Base-by-base conservation (phyloP, 2,329 filamentous ascomycete genomes). In the Diaporthe velutina region DNA sequence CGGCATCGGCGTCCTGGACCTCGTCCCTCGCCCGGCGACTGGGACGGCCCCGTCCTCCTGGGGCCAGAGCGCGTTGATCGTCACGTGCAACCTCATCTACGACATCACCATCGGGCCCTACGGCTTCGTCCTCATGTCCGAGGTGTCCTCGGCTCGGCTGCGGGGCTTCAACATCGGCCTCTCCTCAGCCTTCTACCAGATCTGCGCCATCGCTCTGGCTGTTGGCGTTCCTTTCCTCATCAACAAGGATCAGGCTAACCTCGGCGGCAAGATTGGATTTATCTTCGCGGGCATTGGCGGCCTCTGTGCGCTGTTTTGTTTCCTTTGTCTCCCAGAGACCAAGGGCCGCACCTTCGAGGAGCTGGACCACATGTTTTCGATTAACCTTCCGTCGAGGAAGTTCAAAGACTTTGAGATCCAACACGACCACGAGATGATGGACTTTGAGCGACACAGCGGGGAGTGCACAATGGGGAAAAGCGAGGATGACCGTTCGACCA, bases 11-110 rank as follows among this genome's bases (percentile, higher is more conserved):
- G 80, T 83, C 7, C 75, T 86, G 7, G 84, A 84, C 61, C 81
- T 82, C 28, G 78, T 84, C 2, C 70, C 74, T 1, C 80, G 84
- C 70, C 83, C 84, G 17, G 1, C 52, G 3, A 78, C 78, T 1
- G 79, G 80, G 0, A 78, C 79, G 1, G 35, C 70, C 7, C 70
- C 70, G 0, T 64, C 70, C 0, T 72, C 57, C 0, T 87, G 85
- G 83, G 83, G 83, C 0, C 84, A 87, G 76, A 83, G 82, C 4
- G 81, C 80, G 3, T 77, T 88, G 2, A 80, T 82, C 74, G 61
- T 83, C 1, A 74, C 76, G 3, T 82, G 79, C 73, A 80, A 75
- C 3, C 64, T 78, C 52, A 48, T 76, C 40, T 78, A 77, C 74
- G 76, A 78, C 66, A 61, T 77, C 7, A 77, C 76, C 25, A 73